Conservation (phyloP, 2,329 filamentous ascomycete genomes). For the Eurotiales sp. region DNA sequence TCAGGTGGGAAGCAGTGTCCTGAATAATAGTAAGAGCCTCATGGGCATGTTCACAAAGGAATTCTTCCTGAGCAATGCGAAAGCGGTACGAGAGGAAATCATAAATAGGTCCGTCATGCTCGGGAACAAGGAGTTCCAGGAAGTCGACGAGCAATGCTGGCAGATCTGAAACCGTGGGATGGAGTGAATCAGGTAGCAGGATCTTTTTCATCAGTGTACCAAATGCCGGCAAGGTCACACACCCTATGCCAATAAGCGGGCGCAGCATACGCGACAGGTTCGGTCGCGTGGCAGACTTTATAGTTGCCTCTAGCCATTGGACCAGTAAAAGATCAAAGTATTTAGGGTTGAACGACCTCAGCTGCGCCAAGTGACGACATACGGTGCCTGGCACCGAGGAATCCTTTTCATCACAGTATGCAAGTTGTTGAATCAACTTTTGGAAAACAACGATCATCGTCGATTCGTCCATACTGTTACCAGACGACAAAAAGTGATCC, state of each 20-base stretch:
- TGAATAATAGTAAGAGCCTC: slow-evolving; percentile 33
- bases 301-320: slow-evolving; percentile 38
- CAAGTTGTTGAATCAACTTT: slow-evolving; percentile 37
- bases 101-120: slow-evolving; percentile 16
- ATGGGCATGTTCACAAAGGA: slow-evolving; percentile 30
- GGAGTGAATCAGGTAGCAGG: slow-evolving; percentile 21
- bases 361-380: slow-evolving; percentile 40
- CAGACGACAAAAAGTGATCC: slow-evolving; percentile 43
- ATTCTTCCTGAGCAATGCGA: slow-evolving; percentile 36
- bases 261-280: slow-evolving; percentile 32
- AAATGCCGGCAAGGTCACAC: slow-evolving; percentile 40
- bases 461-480: slow-evolving; percentile 44
- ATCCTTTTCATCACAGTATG: slow-evolving; percentile 24
- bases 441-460: slow-evolving; percentile 42
- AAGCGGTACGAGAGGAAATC: slow-evolving; percentile 41
- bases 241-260: slow-evolving; percentile 43
- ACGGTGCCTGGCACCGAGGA: slow-evolving; percentile 33
- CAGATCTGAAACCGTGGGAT: slow-evolving; percentile 24
- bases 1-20: slow-evolving; percentile 25
- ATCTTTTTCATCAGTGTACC: slow-evolving; percentile 34
- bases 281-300: slow-evolving; percentile 33
- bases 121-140: slow-evolving; percentile 29
- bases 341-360: slow-evolving; percentile 42
- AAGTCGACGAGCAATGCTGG: slow-evolving; percentile 28
- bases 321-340: slow-evolving; percentile 42